Base-by-base conservation (phyloP, 192 early-diverging fungal genomes). In the Entomortierella parvispora region DNA sequence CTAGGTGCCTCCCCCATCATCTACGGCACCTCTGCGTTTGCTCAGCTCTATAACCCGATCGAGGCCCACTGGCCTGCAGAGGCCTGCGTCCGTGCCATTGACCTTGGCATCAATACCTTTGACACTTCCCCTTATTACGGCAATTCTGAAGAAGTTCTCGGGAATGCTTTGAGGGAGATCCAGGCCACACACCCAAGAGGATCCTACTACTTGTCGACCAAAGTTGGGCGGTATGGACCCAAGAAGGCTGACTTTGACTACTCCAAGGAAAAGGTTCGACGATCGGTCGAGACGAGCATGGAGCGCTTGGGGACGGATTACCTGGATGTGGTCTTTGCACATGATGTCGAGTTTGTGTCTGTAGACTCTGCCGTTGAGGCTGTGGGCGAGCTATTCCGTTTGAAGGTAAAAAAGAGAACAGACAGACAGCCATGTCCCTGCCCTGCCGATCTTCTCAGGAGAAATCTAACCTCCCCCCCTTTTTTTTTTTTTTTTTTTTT, bases 261-360 rank as follows among this genome's bases (percentile, higher is more conserved):
- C 65, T 87, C 85, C 15, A 60, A 79, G 1, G 57, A 82, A 23
- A 83, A 83, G 17, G 82, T 84, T 8, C 52, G 61, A 5, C 69
- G 60, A n/a, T 87, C 86, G 52, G 86, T 91, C 1, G 52, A 65
- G 29, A 83, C 89, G 66, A 92, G 90, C 61, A 85, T 89, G 81
- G 63, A 53, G 12, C 63, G 89, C 33, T 69, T 92, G 51, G 65
- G 88, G 26, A 90, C 89, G 0, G 75, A 84, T 56, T 93, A 93
- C 57, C 66, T 93, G 20, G 90, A 93, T 57, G 77, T 90, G 51
- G 92, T 92, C 1, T 82, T 85, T 48, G 87, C 86, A 37, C 92
- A 93, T 58, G 92, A 93, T 66, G 90, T 93, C 11, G 92, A 93
- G 69, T 93, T 93, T 90, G 90, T 91, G 10, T 71, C 75, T 1